Evolutionary conservation across 202 grass and related monocot genomes (phyloP), one percentile per base, ranked within the genome.

Genomic region (Panicum virgatum): DNA sequence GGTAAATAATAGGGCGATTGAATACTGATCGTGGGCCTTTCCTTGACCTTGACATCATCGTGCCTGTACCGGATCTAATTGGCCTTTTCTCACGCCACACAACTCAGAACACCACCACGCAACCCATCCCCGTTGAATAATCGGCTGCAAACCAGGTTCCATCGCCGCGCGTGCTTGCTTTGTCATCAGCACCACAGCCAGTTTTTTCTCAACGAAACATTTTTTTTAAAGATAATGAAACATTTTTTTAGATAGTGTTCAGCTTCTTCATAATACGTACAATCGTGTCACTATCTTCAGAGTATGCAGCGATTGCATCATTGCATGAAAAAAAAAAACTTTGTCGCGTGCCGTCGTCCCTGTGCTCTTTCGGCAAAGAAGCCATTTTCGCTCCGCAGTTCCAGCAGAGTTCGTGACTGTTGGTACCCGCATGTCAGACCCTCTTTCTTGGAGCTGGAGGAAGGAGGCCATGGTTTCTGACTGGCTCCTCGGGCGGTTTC

Each of bases 81-180:
- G 52, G 67, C 43, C 29, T 64, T 69, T 53, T 54, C 44, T 72
- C 70, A 72, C 44, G 13, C 53, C 25, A 1, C 66, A 45, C 66
- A 23, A 8, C 54, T 52, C 9, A 52, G 26, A 50, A 53, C n/a
- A 4, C 67, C 70, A 71, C 58, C 38, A 65, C 82, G 50, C 59
- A 57, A 38, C 78, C 36, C 4, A 6, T 23, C 60, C 51, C 18
- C 20, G 32, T 80, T 78, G 61, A 62, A 69, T 73, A 82, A 64
- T 69, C 22, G 1, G 23, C 32, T 37, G 23, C 14, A 10, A 26
- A 58, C 32, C 60, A 78, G 44, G 12, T 34, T 66, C 59, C 50
- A 73, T 81, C 57, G 32, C 13, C 13, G 39, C 86, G 75, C 79
- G 46, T 83, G 75, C 83, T 80, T 66, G 69, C 75, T 62, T 56